phyloP scores from a whole-genome alignment of 306 rosid species.

The Biancaea sappan region DNA sequence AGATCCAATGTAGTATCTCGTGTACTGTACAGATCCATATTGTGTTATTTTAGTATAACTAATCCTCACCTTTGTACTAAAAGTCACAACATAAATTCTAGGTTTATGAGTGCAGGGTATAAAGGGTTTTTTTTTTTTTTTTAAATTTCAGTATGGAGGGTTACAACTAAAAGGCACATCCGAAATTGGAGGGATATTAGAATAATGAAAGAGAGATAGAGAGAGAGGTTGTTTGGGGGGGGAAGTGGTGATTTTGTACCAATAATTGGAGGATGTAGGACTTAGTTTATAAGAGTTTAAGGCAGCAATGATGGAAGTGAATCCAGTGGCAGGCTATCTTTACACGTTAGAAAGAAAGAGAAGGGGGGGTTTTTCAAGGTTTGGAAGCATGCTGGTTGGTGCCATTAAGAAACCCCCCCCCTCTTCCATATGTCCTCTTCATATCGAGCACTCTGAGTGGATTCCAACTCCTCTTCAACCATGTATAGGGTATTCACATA shows the following conservation, averaged over 20 bases:
- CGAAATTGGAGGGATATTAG: constrained; percentile 9
- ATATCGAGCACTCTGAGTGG: constrained; percentile 79
- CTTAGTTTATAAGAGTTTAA: constrained; percentile 42
- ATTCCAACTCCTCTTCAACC: constrained; percentile 97
- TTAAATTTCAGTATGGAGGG: constrained; percentile 16
- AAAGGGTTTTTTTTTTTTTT: neutral
- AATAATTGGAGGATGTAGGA: constrained; percentile 55
- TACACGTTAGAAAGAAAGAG: constrained; percentile 56
- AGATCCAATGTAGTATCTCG: too few species aligned
- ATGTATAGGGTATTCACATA: constrained; percentile 46
- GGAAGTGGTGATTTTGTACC: constrained; percentile 29
- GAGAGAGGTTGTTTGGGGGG: constrained; percentile 27
- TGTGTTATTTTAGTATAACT: neutral
- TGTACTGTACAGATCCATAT: too few species aligned
- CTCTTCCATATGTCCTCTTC: constrained; percentile 64
- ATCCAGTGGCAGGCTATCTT: constrained; percentile 62
- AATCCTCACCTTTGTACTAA: neutral
- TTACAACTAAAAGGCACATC: constrained; percentile 15
- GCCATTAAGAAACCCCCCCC: constrained; percentile 50
- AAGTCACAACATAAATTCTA: neutral
- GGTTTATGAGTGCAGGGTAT: neutral
- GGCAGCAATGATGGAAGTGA: constrained; percentile 52
- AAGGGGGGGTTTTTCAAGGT: constrained; percentile 36
- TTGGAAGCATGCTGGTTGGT: constrained; percentile 57
- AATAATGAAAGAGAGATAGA: constrained; percentile 18